These are phyloP conservation scores for Penicillium expansum DNA, from an alignment of 2,329 filamentous ascomycete genomes.

Conservation along the genomic window DNA sequence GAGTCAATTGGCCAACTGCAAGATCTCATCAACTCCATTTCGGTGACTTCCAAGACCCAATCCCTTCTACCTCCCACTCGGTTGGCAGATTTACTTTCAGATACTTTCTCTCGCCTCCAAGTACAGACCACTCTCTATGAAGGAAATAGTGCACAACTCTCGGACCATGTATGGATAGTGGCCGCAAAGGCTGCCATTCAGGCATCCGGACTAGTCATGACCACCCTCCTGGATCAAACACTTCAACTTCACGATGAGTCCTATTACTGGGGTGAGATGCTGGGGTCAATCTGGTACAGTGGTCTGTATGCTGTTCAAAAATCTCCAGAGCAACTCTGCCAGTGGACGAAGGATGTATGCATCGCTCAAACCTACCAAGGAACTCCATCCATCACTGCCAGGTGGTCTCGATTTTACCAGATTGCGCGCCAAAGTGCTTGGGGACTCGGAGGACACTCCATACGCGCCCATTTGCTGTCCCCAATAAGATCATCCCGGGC, in stretches of 20 bases:
- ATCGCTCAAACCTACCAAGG: constrained; percentile 24
- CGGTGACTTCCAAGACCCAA: constrained; percentile 64
- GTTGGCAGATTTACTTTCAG: constrained; percentile 60
- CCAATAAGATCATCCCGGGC: constrained; percentile 73
- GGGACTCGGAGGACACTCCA: constrained; percentile 65
- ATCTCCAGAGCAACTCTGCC: constrained; percentile 71
- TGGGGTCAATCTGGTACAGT: constrained; percentile 74
- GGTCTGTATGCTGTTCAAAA: constrained; percentile 84
- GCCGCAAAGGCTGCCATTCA: constrained; percentile 91
- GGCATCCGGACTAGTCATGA: constrained; percentile 76
- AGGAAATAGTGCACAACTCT: constrained; percentile 55
- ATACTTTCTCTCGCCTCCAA: constrained; percentile 44
- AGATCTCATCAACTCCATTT: constrained; percentile 66
- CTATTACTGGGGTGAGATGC: constrained; percentile 91
- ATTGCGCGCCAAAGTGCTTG: constrained; percentile 74
- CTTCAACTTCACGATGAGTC: constrained; percentile 81
- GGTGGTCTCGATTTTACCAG: constrained; percentile 68
- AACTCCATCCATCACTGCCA: constrained; percentile 34
- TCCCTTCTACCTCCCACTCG: constrained; percentile 59
- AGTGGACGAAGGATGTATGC: constrained; percentile 68
- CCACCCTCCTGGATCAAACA: constrained; percentile 75
- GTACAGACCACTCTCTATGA: constrained; percentile 21
- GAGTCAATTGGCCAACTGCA: constrained; percentile 55
- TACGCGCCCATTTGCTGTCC: constrained; percentile 70
- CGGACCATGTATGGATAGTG: constrained; percentile 85